Percentiles rank a stretch among this genome's conserved stretches.
Evolutionary conservation across 306 rosid genomes (phyloP).

Genomic region (Urtica urens): DNA sequence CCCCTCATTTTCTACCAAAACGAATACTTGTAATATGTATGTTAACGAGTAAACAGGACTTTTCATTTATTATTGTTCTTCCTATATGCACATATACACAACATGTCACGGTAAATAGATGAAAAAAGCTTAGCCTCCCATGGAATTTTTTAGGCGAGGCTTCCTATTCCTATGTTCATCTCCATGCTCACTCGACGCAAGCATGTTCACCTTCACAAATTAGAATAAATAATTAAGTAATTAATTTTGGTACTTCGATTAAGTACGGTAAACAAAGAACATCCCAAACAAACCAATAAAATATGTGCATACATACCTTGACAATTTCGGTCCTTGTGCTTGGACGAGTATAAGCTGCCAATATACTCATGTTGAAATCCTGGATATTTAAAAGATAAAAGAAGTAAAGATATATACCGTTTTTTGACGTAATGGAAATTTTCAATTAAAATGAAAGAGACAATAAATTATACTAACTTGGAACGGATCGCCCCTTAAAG

Average conservation of each 20-base stretch:
- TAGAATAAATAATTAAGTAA: not conserved
- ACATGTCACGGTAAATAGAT: too few species aligned
- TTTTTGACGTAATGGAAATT: not conserved
- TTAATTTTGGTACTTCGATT: not conserved
- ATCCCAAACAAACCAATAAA: constrained; percentile 1
- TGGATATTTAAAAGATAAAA: constrained; percentile 13
- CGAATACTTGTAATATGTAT: too few species aligned
- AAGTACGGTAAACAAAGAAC: not conserved
- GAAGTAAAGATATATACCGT: not conserved
- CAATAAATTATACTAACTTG: constrained; percentile 36
- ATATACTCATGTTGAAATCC: constrained; percentile 80
- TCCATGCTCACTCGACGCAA: constrained; percentile 36
- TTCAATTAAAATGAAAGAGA: not conserved
- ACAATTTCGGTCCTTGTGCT: constrained; percentile 68
- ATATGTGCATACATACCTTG: constrained; percentile 37
- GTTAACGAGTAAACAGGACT: too few species aligned
- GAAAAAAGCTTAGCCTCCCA: constrained; percentile 37
- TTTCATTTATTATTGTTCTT: too few species aligned
- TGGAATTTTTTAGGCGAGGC: constrained; percentile 30
- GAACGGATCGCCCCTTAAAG: constrained; percentile 89
- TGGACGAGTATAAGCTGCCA: constrained; percentile 70
- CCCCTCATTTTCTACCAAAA: too few species aligned
- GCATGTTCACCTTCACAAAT: constrained; percentile 47
- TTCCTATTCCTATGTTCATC: constrained; percentile 26
- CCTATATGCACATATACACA: too few species aligned